Evolutionary conservation across 2,329 filamentous ascomycete genomes (phyloP).

Genomic region (Aspergillus costaricaensis): DNA sequence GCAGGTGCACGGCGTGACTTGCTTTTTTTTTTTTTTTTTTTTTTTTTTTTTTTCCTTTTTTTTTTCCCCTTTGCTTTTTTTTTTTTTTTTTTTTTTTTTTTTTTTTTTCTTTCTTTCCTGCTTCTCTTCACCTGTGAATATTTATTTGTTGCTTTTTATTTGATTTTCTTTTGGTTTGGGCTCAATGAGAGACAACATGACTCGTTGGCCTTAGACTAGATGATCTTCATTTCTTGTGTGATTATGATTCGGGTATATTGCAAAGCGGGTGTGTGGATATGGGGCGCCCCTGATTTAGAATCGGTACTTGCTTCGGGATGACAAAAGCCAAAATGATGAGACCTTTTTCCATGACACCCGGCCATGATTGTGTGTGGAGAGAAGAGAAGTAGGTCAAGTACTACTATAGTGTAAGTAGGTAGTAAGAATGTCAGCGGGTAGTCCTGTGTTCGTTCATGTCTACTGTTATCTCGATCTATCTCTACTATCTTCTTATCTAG

Average conservation of each 20-base stretch:
- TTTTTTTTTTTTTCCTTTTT: slow-evolving; percentile 13
- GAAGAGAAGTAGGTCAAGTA: background rate
- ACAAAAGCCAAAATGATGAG: slow-evolving; percentile 1
- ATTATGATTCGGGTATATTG: slow-evolving; percentile 4
- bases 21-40: slow-evolving; percentile 13
- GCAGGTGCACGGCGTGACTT: slow-evolving; percentile 6
- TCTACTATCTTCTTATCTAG: background rate
- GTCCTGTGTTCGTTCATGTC: background rate
- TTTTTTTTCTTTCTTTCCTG: no score
- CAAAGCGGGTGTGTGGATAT: slow-evolving; percentile 8
- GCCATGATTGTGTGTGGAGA: background rate
- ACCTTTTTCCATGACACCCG: background rate
- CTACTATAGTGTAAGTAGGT: background rate
- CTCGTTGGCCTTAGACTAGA: slow-evolving; percentile 7
- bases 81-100: slow-evolving; percentile 11
- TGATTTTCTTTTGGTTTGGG: slow-evolving; percentile 1
- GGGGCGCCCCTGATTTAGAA: slow-evolving; percentile 16
- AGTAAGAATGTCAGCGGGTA: background rate
- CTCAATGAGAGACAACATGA: slow-evolving; percentile 21
- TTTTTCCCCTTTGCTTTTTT: slow-evolving; percentile 6
- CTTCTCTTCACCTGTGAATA: slow-evolving; percentile 26
- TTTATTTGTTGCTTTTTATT: slow-evolving; percentile 7
- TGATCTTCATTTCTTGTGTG: slow-evolving; percentile 11
- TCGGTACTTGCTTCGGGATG: slow-evolving; percentile 1
- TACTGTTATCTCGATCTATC: no score